Evolutionary conservation across 2,329 filamentous ascomycete genomes (phyloP).

Genomic region (Phoma sp.): DNA sequence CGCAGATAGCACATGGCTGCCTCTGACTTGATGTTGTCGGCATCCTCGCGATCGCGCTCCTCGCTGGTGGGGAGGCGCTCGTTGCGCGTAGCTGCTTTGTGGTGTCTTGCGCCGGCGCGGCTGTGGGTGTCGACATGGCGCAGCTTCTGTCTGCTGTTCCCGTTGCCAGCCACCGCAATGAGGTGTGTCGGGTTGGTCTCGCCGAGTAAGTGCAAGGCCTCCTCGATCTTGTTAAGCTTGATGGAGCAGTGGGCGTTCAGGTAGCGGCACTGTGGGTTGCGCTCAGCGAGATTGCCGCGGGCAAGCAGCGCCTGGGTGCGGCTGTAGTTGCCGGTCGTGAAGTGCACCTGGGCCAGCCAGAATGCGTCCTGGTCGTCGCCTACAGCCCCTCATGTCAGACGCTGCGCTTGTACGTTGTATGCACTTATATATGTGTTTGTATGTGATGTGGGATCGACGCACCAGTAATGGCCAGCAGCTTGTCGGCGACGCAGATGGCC

Average conservation of each 20-base stretch:
- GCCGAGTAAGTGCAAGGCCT: conserved; percentile 83
- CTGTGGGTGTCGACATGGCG: conserved; percentile 66
- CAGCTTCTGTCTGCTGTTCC: conserved; percentile 71
- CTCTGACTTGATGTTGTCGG: conserved; percentile 81
- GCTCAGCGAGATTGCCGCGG: conserved; percentile 78
- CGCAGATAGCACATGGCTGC: conserved; percentile 96
- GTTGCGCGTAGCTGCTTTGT: conserved; percentile 53
- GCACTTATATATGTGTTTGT: neutral
- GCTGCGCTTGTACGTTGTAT: neutral
- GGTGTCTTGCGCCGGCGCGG: conserved; percentile 54
- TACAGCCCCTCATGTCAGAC: conserved; percentile 48
- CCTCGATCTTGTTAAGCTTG: conserved; percentile 87
- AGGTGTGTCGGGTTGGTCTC: conserved; percentile 94
- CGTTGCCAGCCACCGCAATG: conserved; percentile 69
- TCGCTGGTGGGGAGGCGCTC: conserved; percentile 65
- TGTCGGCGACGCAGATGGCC: conserved; percentile 96
- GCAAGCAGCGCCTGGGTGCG: conserved; percentile 86
- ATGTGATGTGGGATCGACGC: conserved; percentile 38
- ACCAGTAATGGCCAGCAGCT: conserved; percentile 93
- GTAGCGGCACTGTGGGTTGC: conserved; percentile 88
- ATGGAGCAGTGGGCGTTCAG: conserved; percentile 93
- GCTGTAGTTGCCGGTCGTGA: conserved; percentile 92
- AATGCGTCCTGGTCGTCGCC: conserved; percentile 94
- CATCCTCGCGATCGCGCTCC: conserved; percentile 71
- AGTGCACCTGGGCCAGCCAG: conserved; percentile 98